Evolutionary conservation across 352 stramenopile genomes (phyloP).

Genomic region (Globisporangium irregulare): DNA sequence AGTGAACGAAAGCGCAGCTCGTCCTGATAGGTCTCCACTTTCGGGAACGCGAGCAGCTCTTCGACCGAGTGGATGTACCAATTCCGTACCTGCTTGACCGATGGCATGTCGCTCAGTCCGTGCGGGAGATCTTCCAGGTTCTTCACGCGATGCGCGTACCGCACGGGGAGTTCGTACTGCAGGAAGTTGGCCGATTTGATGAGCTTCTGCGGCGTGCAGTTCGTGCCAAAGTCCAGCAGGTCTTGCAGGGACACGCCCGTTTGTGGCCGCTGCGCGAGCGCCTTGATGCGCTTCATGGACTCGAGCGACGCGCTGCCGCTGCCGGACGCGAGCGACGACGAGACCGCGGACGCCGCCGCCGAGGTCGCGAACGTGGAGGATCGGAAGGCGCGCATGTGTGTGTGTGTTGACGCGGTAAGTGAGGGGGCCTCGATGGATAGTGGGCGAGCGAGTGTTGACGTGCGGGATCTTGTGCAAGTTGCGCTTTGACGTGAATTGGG

Average conservation of each 20-base stretch:
- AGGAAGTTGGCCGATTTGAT: conserved; percentile 95
- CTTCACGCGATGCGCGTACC: conserved; percentile 94
- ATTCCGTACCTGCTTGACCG: conserved; percentile 93
- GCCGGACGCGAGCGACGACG: conserved; percentile 2
- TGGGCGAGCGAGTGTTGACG: background rate
- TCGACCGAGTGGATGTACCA: conserved; percentile 97
- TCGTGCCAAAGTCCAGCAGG: conserved; percentile 85
- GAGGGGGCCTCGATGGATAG: no score
- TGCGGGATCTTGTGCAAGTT: conserved; percentile 7
- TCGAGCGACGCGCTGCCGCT: conserved; percentile 6
- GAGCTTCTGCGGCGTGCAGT: conserved; percentile 81
- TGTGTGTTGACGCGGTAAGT: background rate
- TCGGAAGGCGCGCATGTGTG: conserved; percentile 16
- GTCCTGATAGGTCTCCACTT: conserved; percentile 80
- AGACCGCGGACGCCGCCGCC: background rate
- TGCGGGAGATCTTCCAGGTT: conserved; percentile 95
- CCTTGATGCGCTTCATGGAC: conserved; percentile 56
- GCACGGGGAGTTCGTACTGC: conserved; percentile 97
- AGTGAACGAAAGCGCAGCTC: conserved; percentile 92
- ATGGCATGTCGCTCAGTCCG: conserved; percentile 92
- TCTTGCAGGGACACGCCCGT: conserved; percentile 87
- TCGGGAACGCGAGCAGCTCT: conserved; percentile 89
- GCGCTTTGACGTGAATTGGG: conserved; percentile 4
- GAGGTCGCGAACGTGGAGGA: conserved; percentile 18
- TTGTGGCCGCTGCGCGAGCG: conserved; percentile 69